These are phyloP conservation scores for Camellia granthamiana DNA, from an alignment of 148 eudicot genomes.

Conservation along the genomic window DNA sequence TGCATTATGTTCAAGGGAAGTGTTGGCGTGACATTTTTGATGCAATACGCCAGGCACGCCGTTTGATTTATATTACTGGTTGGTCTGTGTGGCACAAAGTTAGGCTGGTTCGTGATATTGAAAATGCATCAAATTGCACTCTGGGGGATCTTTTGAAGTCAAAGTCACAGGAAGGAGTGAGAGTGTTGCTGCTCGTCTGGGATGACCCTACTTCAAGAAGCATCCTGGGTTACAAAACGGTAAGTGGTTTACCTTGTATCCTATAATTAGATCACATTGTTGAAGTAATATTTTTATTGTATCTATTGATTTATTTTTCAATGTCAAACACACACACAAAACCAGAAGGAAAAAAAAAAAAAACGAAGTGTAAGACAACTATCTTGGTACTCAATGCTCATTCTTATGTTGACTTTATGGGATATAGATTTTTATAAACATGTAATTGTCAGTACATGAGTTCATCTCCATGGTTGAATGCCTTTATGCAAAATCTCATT, in stretches of 20 bases:
- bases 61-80: conserved; percentile 80
- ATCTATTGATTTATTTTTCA: not conserved
- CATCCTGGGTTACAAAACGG: conserved; percentile 83
- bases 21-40: conserved; percentile 85
- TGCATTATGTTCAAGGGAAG: conserved; percentile 73
- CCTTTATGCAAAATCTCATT: not conserved
- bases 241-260: conserved; percentile 31
- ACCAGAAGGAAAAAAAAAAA: too few species aligned
- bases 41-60: conserved; percentile 73
- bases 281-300: not conserved
- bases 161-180: conserved; percentile 94
- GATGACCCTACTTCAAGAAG: conserved; percentile 98
- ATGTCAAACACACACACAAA: not conserved
- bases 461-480: not conserved
- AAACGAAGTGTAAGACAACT: not conserved
- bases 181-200: conserved; percentile 93
- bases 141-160: conserved; percentile 84
- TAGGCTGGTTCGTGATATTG: conserved; percentile 58
- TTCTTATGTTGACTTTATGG: not conserved
- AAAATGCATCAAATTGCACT: conserved; percentile 33
- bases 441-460: not conserved
- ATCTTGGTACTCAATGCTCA: not conserved
- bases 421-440: not conserved
- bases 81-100: conserved; percentile 99
- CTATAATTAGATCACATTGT: not conserved